Evolutionary conservation across 306 rosid species (phyloP).

Genomic region (Inga leiocalycina): DNA sequence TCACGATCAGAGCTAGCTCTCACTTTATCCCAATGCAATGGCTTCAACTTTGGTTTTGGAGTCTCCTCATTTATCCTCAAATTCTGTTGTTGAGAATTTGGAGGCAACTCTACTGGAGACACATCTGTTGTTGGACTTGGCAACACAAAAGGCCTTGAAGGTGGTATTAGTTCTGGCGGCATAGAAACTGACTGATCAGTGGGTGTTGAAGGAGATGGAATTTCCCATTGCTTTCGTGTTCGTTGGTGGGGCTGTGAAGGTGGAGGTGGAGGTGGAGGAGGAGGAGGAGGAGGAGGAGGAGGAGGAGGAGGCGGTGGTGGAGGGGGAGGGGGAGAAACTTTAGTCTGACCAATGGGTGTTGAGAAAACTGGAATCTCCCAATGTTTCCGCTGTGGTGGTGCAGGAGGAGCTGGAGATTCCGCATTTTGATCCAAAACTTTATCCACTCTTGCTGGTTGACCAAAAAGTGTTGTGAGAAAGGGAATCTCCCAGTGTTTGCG

Average conservation of each 20-base stretch:
- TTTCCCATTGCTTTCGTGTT: slow-evolving; percentile 44
- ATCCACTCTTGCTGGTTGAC: slow-evolving; percentile 4
- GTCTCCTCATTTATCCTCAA: slow-evolving; percentile 51
- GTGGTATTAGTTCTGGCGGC: slow-evolving; percentile 65
- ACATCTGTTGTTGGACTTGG: slow-evolving; percentile 39
- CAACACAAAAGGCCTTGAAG: slow-evolving; percentile 56
- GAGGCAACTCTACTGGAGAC: slow-evolving; percentile 63
- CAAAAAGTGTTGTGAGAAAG: neutral
- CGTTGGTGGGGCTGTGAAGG: slow-evolving; percentile 22
- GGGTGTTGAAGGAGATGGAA: slow-evolving; percentile 23
- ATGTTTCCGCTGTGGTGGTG: slow-evolving; percentile 36
- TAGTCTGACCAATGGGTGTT: slow-evolving; percentile 13
- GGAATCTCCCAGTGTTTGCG: slow-evolving; percentile 45
- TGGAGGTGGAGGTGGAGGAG: slow-evolving; percentile 14
- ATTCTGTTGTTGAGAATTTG: slow-evolving; percentile 21
- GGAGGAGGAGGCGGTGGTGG: slow-evolving; percentile 9
- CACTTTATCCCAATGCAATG: slow-evolving; percentile 95
- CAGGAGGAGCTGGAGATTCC: slow-evolving; percentile 24
- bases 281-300: neutral
- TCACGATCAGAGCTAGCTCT: slow-evolving; percentile 89
- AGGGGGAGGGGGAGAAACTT: slow-evolving; percentile 9
- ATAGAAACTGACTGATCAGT: slow-evolving; percentile 36
- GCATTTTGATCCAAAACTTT: slow-evolving; percentile 29
- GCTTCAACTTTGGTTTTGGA: slow-evolving; percentile 74
- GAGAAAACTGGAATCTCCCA: slow-evolving; percentile 40